Percentiles rank a stretch among this genome's conserved stretches.
These are phyloP conservation scores for Centaurea solstitialis DNA, from an alignment of 129 eudicot genomes.

Conservation along the genomic window DNA sequence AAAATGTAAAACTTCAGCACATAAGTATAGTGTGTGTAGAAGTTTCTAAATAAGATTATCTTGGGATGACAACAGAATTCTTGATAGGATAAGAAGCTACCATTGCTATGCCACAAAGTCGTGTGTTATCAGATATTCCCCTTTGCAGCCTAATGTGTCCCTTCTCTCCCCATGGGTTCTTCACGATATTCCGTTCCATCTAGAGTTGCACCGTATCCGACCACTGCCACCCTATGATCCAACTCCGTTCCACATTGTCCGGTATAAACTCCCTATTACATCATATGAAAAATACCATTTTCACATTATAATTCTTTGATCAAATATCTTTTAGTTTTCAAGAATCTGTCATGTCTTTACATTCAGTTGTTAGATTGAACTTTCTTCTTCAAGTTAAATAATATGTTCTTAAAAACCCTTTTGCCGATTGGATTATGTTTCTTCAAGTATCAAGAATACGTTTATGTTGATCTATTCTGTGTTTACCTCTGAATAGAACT, in stretches of 20 bases:
- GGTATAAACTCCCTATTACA: slow-evolving; percentile 59
- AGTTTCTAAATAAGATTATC: slow-evolving; percentile 43
- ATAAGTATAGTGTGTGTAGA: neutral
- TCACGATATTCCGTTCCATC: slow-evolving; percentile 83
- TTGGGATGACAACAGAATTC: slow-evolving; percentile 31
- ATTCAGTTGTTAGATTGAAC: neutral
- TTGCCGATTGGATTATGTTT: too few species aligned
- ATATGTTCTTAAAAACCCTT: neutral
- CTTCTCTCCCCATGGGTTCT: slow-evolving; percentile 64
- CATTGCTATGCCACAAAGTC: slow-evolving; percentile 60
- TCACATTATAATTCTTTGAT: neutral
- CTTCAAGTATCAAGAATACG: too few species aligned
- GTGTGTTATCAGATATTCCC: slow-evolving; percentile 39
- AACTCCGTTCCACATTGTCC: slow-evolving; percentile 78
- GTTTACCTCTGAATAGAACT: slow-evolving; percentile 87
- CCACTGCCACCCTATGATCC: slow-evolving; percentile 85
- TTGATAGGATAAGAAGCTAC: slow-evolving; percentile 53
- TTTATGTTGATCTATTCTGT: neutral
- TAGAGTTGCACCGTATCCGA: slow-evolving; percentile 49
- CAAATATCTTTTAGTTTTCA: slow-evolving; percentile 1
- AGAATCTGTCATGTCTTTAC: neutral
- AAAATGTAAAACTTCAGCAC: slow-evolving; percentile 2
- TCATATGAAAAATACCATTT: neutral
- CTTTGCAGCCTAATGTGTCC: slow-evolving; percentile 70
- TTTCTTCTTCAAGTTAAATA: neutral